A percentile compares a stretch with the other conserved stretches of the same genome.
Conservation (phyloP, 768 basidiomycete genomes). For the Filobasidium floriforme region DNA sequence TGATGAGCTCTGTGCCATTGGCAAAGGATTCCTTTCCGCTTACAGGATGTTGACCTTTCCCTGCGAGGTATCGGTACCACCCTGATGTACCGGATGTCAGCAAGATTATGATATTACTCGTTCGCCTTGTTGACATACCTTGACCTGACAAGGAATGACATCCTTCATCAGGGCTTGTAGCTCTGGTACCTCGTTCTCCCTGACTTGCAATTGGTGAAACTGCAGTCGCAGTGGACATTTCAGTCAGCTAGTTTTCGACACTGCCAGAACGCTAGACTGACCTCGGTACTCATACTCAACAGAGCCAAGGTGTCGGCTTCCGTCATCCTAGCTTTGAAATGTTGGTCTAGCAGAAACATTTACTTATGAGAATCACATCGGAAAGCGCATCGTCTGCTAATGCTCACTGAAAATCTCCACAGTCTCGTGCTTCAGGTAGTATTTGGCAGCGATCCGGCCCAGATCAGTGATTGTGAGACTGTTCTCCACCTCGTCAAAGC, state of each 20-base stretch:
- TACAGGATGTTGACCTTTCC: constrained; percentile 87
- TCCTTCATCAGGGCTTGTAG: constrained; percentile 61
- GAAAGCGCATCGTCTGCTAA: background rate
- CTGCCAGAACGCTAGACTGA: constrained; percentile 39
- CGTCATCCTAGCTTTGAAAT: constrained; percentile 72
- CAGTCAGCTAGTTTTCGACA: background rate
- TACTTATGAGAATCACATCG: background rate
- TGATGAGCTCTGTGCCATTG: background rate
- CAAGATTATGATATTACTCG: background rate
- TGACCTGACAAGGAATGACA: constrained; percentile 68
- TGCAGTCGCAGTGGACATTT: constrained; percentile 46
- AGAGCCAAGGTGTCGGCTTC: constrained; percentile 85
- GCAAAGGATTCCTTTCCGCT: constrained; percentile 9
- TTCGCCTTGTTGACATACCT: constrained; percentile 49
- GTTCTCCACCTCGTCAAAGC: constrained; percentile 56
- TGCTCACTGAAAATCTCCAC: constrained; percentile 69
- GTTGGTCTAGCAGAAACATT: constrained; percentile 45
- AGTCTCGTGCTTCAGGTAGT: constrained; percentile 79
- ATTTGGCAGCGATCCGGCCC: constrained; percentile 93
- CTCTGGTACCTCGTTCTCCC: constrained; percentile 82
- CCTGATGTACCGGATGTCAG: constrained; percentile 47
- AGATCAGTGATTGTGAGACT: constrained; percentile 72
- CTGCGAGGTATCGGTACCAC: constrained; percentile 57
- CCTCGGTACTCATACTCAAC: constrained; percentile 86
- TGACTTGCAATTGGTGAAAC: constrained; percentile 91